phyloP scores from a whole-genome alignment of 2,329 filamentous ascomycete species.

The Exserohilum turcica region DNA sequence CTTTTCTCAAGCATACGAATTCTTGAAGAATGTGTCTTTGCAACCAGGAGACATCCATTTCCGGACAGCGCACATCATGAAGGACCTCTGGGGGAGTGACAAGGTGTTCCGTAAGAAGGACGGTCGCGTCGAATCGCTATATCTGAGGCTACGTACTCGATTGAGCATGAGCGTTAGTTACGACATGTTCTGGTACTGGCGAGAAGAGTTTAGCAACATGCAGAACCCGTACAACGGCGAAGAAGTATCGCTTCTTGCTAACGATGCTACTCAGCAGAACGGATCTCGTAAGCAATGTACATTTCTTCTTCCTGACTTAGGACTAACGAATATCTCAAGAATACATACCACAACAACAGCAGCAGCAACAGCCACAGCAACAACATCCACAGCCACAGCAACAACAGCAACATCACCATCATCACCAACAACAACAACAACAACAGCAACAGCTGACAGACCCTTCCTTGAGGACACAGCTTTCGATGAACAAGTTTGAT shows the following conservation, averaged over 20 bases:
- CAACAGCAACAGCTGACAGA: constrained; percentile 21
- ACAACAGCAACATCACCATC: constrained; percentile 7
- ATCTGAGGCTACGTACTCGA: constrained; percentile 39
- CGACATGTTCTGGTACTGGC: constrained; percentile 50
- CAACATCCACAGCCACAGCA: neutral
- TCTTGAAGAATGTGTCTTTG: constrained; percentile 41
- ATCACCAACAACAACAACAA: constrained; percentile 4
- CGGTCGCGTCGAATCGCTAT: constrained; percentile 40
- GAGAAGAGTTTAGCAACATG: constrained; percentile 47
- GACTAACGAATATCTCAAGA: constrained; percentile 24
- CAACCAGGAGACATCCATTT: constrained; percentile 41
- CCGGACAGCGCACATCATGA: constrained; percentile 40
- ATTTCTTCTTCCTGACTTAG: neutral
- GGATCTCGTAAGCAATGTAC: constrained; percentile 35
- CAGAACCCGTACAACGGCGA: constrained; percentile 45
- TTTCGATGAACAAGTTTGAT: constrained; percentile 35
- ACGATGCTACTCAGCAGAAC: constrained; percentile 30
- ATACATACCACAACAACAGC: constrained; percentile 23
- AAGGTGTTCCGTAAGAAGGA: constrained; percentile 42
- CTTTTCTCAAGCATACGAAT: constrained; percentile 39
- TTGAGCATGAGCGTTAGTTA: constrained; percentile 47
- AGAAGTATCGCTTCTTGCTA: constrained; percentile 26
- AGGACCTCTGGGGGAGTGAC: constrained; percentile 42
- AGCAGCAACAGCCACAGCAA: constrained; percentile 7
- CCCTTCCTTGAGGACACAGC: constrained; percentile 21